Conservation (phyloP, 768 basidiomycete genomes). For the Mycena belliarum region DNA sequence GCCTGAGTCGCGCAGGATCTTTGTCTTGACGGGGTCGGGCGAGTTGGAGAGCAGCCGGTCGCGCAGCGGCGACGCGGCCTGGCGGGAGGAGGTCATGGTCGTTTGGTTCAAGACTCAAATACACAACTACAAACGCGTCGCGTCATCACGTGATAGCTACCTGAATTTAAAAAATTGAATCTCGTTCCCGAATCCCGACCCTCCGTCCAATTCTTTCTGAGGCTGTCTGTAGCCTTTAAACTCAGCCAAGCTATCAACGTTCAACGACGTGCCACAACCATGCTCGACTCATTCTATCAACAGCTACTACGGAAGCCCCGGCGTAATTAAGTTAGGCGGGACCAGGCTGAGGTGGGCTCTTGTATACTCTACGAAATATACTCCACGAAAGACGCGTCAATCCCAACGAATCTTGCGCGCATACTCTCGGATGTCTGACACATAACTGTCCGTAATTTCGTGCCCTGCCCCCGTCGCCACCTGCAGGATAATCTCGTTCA, state of each 20-base stretch:
- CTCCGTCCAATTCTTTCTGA: no score
- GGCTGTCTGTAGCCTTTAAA: no score
- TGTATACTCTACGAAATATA: no score
- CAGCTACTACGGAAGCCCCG: no score
- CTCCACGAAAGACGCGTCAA: constrained; percentile 28
- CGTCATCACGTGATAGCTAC: neutral
- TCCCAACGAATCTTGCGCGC: constrained; percentile 79
- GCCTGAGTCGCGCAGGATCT: constrained; percentile 63
- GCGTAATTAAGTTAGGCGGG: no score
- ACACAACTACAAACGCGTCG: neutral
- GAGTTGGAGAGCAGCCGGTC: constrained; percentile 65
- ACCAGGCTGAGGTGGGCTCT: no score
- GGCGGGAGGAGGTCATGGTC: constrained; percentile 8
- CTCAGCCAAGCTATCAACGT: no score
- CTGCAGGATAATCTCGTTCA: constrained; percentile 91
- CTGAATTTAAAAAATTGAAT: no score
- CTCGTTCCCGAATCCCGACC: no score
- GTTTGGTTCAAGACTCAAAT: neutral
- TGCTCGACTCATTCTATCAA: no score
- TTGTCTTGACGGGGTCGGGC: constrained; percentile 63
- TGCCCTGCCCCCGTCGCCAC: constrained; percentile 83
- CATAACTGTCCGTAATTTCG: constrained; percentile 67
- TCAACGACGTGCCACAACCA: no score
- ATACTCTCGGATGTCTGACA: constrained; percentile 80
- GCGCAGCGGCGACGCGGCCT: constrained; percentile 43